Percentiles rank a stretch among this genome's conserved stretches.
Conservation (phyloP, 2,329 filamentous ascomycete species). For the Gaeumannomyces sp. region DNA sequence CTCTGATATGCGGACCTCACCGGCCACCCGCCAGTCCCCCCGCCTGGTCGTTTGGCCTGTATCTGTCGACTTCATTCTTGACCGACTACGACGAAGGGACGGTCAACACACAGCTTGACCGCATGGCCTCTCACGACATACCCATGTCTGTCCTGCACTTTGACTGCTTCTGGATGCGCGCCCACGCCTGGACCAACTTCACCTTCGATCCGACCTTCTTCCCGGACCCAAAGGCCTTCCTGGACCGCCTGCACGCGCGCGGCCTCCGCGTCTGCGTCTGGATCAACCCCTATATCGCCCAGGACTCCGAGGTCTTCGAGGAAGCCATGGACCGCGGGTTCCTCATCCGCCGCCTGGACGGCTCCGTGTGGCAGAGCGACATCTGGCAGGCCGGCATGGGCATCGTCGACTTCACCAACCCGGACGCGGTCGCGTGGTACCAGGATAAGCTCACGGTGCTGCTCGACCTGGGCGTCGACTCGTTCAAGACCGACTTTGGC, state of each 20-base stretch:
- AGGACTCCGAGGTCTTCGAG: slow-evolving; percentile 58
- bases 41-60: slow-evolving; percentile 68
- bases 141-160: slow-evolving; percentile 66
- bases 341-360: slow-evolving; percentile 60
- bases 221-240: slow-evolving; percentile 56
- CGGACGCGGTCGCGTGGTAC: slow-evolving; percentile 58
- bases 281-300: slow-evolving; percentile 67
- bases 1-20: slow-evolving; percentile 60
- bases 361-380: slow-evolving; percentile 68
- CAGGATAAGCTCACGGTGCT: slow-evolving; percentile 51
- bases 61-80: slow-evolving; percentile 67
- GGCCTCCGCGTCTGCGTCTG: slow-evolving; percentile 62
- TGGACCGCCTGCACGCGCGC: slow-evolving; percentile 53
- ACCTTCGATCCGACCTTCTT: slow-evolving; percentile 60
- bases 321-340: slow-evolving; percentile 58
- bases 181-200: slow-evolving; percentile 67
- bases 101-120: slow-evolving; percentile 58
- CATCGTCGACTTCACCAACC: slow-evolving; percentile 65
- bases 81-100: slow-evolving; percentile 63
- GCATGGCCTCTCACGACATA: slow-evolving; percentile 55
- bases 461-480: slow-evolving; percentile 60
- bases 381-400: slow-evolving; percentile 70
- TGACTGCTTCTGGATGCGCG: slow-evolving; percentile 69
- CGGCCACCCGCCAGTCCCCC: slow-evolving; percentile 58
- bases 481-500: slow-evolving; percentile 67